Conservation (phyloP, 192 early-diverging fungal genomes). For the Backusella circina region DNA sequence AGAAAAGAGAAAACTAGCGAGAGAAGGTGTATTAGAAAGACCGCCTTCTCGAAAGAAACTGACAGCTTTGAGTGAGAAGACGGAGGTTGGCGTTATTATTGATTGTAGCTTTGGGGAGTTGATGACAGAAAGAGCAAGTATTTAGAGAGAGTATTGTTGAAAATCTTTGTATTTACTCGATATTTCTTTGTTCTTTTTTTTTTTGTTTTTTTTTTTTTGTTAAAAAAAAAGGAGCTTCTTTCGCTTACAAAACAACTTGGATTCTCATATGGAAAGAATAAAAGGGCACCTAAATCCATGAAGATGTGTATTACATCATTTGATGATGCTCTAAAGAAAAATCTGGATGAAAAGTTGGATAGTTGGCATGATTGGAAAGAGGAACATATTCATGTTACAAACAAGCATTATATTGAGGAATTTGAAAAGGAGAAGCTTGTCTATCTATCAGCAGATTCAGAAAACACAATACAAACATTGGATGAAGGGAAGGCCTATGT, state of each 20-base stretch:
- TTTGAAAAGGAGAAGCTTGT: constrained; percentile 62
- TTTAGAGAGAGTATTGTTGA: not conserved
- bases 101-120: constrained; percentile 77
- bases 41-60: constrained; percentile 8
- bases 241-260: constrained; percentile 68
- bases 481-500: constrained; percentile 79
- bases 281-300: constrained; percentile 46
- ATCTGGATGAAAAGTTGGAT: constrained; percentile 32
- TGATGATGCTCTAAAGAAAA: constrained; percentile 25
- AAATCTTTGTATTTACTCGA: not conserved
- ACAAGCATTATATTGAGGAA: constrained; percentile 31
- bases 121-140: constrained; percentile 70
- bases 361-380: constrained; percentile 35
- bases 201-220: too few relatives aligned
- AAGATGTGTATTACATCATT: constrained; percentile 60
- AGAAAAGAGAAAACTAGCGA: constrained; percentile 44
- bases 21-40: constrained; percentile 31
- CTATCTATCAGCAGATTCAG: constrained; percentile 89
- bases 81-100: constrained; percentile 63
- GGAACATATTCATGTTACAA: constrained; percentile 15
- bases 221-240: constrained; percentile 56
- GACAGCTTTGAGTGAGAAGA: constrained; percentile 11
- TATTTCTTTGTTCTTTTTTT: not conserved
- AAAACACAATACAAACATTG: constrained; percentile 59
- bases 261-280: constrained; percentile 73